phyloP scores from a whole-genome alignment of 164 flowering plant species.

The Piper betle region DNA sequence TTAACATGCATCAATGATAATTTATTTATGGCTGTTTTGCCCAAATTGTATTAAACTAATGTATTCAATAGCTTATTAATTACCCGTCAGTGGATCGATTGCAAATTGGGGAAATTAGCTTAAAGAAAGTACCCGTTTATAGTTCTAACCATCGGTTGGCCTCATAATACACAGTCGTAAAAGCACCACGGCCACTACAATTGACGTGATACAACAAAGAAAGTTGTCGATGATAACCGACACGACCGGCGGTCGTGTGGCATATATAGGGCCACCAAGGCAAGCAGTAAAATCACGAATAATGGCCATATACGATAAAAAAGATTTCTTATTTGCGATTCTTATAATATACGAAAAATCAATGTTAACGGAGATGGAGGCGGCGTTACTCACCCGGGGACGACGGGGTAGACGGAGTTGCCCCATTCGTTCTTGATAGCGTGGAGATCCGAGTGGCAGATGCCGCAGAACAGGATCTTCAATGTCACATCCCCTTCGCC shows the following conservation, averaged over 20 bases:
- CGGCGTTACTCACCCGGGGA: constrained; percentile 29
- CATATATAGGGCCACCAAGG: too few species aligned
- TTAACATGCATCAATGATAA: too few species aligned
- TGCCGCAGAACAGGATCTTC: too few species aligned
- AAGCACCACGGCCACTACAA: constrained; percentile 24
- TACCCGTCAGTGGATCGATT: too few species aligned
- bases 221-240: constrained; percentile 11
- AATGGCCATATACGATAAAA: background rate
- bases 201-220: constrained; percentile 27
- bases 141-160: constrained; percentile 25
- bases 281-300: background rate
- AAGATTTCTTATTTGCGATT: too few species aligned
- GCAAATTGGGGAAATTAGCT: too few species aligned
- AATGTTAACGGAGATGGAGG: background rate
- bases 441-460: constrained; percentile 49
- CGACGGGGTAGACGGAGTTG: constrained; percentile 25
- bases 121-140: too few species aligned
- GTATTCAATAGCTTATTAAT: too few species aligned
- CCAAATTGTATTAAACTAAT: too few species aligned
- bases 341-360: too few species aligned
- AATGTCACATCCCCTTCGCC: too few species aligned
- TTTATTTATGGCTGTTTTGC: too few species aligned
- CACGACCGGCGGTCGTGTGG: background rate
- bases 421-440: constrained; percentile 38
- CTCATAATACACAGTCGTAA: constrained; percentile 26